These are phyloP conservation scores for Pogostemon cablin DNA, from an alignment of 257 asterid genomes.

Conservation along the genomic window DNA sequence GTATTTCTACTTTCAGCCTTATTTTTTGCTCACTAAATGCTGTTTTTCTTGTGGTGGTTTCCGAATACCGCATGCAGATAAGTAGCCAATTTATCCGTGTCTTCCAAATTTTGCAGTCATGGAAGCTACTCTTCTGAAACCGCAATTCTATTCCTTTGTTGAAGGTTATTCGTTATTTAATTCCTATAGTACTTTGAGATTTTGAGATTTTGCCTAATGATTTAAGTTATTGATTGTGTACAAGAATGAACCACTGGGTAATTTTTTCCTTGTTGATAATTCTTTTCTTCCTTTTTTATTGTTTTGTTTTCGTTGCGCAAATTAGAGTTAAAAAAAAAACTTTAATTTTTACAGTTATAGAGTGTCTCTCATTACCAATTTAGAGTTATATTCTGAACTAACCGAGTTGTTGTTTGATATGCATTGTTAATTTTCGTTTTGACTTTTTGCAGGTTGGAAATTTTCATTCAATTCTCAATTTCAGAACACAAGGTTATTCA, in stretches of 20 bases:
- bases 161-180: constrained; percentile 31
- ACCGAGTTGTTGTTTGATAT: not conserved
- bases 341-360: not conserved
- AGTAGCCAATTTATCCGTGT: constrained; percentile 15
- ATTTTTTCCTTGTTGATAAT: not conserved
- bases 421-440: not conserved
- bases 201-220: too few species aligned
- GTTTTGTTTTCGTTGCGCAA: not conserved
- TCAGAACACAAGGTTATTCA: constrained; percentile 31
- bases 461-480: constrained; percentile 30
- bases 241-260: too few species aligned
- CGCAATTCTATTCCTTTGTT: constrained; percentile 40
- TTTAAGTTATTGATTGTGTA: too few species aligned
- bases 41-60: too few species aligned
- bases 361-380: not conserved
- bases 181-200: not conserved
- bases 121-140: constrained; percentile 60
- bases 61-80: constrained; percentile 17
- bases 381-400: too few species aligned
- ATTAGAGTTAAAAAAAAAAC: not conserved
- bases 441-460: constrained; percentile 45
- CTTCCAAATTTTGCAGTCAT: constrained; percentile 36
- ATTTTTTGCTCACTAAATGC: too few species aligned
- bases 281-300: not conserved
- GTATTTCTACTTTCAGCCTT: too few species aligned